These are phyloP conservation scores for Teunomyces funiuensis DNA, from an alignment of 805 yeast genomes.

Conservation along the genomic window DNA sequence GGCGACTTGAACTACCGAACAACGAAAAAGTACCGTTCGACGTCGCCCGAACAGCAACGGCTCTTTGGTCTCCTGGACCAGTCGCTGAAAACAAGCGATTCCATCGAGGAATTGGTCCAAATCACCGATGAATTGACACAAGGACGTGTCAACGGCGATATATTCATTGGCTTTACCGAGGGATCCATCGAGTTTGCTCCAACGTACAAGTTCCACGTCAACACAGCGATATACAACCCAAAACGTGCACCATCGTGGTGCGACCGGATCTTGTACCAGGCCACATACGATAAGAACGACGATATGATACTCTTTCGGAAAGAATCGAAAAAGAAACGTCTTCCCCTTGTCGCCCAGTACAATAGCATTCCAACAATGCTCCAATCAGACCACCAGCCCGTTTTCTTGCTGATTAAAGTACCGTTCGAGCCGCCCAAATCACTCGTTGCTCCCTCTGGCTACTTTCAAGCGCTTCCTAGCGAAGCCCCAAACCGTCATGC, in stretches of 20 bases:
- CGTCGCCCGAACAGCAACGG: conserved; percentile 13
- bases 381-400: conserved; percentile 83
- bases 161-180: conserved; percentile 67
- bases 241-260: conserved; percentile 87
- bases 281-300: conserved; percentile 30
- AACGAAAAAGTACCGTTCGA: conserved; percentile 17
- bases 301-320: background rate
- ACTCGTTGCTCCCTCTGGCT: conserved; percentile 28
- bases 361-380: conserved; percentile 45
- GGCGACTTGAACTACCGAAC: conserved; percentile 89
- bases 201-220: conserved; percentile 66
- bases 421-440: conserved; percentile 44
- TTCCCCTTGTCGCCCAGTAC: conserved; percentile 43
- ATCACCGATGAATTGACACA: conserved; percentile 52
- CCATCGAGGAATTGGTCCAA: conserved; percentile 22
- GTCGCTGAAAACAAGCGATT: conserved; percentile 13
- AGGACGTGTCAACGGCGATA: conserved; percentile 41
- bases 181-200: conserved; percentile 68
- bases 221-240: conserved; percentile 50
- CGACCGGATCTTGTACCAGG: conserved; percentile 70
- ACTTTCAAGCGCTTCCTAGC: conserved; percentile 27
- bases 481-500: conserved; percentile 6
- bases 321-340: conserved; percentile 4
- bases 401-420: conserved; percentile 49
- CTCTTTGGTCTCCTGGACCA: conserved; percentile 26